A percentile compares a stretch with the other conserved stretches of the same genome.
These are phyloP conservation scores for Sclerotinia spermophila DNA, from an alignment of 2,329 filamentous ascomycete species.

Conservation along the genomic window DNA sequence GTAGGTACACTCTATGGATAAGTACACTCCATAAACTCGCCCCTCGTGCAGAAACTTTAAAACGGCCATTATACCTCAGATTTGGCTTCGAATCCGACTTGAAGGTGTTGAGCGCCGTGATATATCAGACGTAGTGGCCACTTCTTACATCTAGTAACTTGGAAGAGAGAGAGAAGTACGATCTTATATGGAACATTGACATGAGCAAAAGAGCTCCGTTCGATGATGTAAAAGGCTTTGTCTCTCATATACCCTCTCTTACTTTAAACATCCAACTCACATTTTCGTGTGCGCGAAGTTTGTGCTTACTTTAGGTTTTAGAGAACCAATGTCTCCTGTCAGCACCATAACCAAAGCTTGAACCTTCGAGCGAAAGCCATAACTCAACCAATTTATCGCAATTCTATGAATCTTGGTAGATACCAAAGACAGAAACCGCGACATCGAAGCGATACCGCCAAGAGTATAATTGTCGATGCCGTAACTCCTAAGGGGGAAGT, in stretches of 20 bases:
- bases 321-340: not conserved
- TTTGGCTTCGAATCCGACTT: not conserved
- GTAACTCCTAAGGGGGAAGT: no score
- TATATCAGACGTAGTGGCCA: not conserved
- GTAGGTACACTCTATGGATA: no score
- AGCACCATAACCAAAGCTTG: not conserved
- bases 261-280: not conserved
- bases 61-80: not conserved
- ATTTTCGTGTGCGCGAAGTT: not conserved
- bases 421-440: not conserved
- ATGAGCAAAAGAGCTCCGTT: not conserved
- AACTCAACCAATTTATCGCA: not conserved
- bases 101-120: not conserved
- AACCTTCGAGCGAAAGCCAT: not conserved
- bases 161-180: not conserved
- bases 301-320: not conserved
- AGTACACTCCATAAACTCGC: no score
- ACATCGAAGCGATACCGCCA: not conserved
- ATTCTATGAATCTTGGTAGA: no score
- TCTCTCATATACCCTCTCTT: not conserved
- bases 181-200: not conserved
- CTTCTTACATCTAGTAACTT: not conserved
- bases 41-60: not conserved
- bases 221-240: no score
- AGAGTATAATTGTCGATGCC: not conserved